Percentiles rank a stretch among this genome's conserved stretches.
These are phyloP conservation scores for Aegilops sharonensis DNA, from an alignment of 176 grass and related monocot genomes.

Conservation along the genomic window DNA sequence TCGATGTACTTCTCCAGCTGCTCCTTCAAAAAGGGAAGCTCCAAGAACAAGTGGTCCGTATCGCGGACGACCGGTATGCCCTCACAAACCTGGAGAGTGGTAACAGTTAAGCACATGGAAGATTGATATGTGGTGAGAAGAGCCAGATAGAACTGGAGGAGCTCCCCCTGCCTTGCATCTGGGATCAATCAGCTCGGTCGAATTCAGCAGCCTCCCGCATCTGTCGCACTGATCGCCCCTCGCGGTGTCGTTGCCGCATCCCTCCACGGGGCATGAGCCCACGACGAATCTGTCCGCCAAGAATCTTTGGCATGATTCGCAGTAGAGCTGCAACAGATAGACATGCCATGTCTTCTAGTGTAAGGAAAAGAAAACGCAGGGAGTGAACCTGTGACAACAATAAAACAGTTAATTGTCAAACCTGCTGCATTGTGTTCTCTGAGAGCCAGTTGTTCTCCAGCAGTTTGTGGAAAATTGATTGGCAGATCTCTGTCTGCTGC, in stretches of 20 bases:
- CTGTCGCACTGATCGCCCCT: constrained; percentile 88
- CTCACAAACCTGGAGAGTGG: constrained; percentile 44
- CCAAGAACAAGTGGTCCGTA: constrained; percentile 80
- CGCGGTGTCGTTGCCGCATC: constrained; percentile 61
- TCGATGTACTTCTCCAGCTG: constrained; percentile 63
- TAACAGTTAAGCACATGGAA: neutral
- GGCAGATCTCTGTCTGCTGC: constrained; percentile 74
- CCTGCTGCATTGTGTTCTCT: constrained; percentile 91
- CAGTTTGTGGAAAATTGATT: constrained; percentile 68
- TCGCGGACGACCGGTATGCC: constrained; percentile 47
- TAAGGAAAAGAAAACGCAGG: too few species aligned
- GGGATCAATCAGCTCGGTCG: constrained; percentile 62
- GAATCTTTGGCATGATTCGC: constrained; percentile 62
- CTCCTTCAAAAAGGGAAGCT: constrained; percentile 69
- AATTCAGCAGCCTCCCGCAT: constrained; percentile 77
- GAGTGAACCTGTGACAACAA: neutral
- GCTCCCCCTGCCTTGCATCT: constrained; percentile 58
- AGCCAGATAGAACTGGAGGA: neutral
- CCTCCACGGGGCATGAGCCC: constrained; percentile 56
- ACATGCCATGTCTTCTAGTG: too few species aligned
- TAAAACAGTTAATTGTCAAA: neutral
- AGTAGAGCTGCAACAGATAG: constrained; percentile 53
- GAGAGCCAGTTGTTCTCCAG: constrained; percentile 73
- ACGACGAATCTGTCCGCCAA: constrained; percentile 74
- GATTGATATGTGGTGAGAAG: neutral